Evolutionary conservation across 1,284 basidiomycete genomes (phyloP).

Genomic region (Mycosarcoma mackinlayi): DNA sequence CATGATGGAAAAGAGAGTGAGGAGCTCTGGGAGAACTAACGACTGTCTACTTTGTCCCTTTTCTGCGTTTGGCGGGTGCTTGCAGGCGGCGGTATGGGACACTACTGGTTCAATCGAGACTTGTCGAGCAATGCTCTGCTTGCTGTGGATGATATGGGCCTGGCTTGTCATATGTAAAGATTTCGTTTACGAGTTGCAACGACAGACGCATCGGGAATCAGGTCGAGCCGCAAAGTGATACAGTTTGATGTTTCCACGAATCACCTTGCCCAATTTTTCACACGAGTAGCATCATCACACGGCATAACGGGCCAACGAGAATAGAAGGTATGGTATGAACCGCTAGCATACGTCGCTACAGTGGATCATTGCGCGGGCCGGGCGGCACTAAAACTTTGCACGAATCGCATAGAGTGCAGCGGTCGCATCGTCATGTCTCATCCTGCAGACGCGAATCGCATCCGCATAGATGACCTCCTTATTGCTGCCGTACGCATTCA

Average conservation of each 20-base stretch:
- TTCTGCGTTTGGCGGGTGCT: not conserved
- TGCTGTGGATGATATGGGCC: conserved; percentile 13
- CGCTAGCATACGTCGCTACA: too few relatives aligned
- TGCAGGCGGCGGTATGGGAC: conserved; percentile 39
- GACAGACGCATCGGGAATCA: too few relatives aligned
- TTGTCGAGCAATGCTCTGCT: not conserved
- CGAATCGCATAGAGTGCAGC: conserved; percentile 17
- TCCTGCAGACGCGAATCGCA: conserved; percentile 30
- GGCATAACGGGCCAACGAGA: too few relatives aligned
- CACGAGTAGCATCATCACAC: too few relatives aligned
- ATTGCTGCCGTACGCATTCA: conserved; percentile 72
- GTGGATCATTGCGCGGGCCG: too few relatives aligned
- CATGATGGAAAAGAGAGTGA: not conserved
- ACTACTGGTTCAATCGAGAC: conserved; percentile 40
- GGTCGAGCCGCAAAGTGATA: too few relatives aligned
- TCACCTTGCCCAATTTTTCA: too few relatives aligned
- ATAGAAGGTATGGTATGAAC: too few relatives aligned
- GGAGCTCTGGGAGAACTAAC: too few relatives aligned
- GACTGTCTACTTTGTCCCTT: too few relatives aligned
- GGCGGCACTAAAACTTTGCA: conserved; percentile 39
- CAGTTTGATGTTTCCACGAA: too few relatives aligned
- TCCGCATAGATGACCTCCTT: conserved; percentile 68
- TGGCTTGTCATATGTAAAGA: conserved; percentile 28
- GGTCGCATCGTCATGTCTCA: conserved; percentile 35
- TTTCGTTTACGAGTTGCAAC: too few relatives aligned